Evolutionary conservation across 257 asterid species (phyloP).

Genomic region (Henckelia pumila): DNA sequence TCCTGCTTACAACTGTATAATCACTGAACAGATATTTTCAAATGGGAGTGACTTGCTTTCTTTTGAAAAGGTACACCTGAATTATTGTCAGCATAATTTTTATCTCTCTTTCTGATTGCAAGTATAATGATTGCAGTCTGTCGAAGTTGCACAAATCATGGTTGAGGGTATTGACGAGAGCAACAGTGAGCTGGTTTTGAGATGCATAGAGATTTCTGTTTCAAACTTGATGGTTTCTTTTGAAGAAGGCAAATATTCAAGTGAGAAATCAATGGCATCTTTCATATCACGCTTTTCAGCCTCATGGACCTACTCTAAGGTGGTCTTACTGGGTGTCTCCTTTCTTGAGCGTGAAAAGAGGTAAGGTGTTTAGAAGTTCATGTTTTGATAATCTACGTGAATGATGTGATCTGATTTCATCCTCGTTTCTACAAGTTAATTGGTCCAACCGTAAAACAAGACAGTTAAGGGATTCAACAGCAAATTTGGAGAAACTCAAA

Average conservation of each 20-base stretch:
- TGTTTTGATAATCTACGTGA: no score
- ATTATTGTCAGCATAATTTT: constrained; percentile 5
- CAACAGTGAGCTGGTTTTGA: constrained; percentile 54
- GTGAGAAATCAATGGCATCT: constrained; percentile 42
- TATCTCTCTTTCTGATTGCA: constrained; percentile 19
- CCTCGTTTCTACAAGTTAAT: neutral
- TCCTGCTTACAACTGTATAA: constrained; percentile 76
- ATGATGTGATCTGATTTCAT: neutral
- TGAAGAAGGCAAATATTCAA: constrained; percentile 40
- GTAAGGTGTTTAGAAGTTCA: constrained; percentile 34
- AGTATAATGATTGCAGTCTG: constrained; percentile 52
- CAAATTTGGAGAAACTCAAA: no score
- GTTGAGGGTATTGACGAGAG: constrained; percentile 69
- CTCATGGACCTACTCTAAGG: constrained; percentile 85
- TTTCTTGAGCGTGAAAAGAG: constrained; percentile 82
- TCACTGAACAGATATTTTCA: constrained; percentile 57
- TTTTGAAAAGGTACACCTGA: constrained; percentile 74
- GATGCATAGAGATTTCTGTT: constrained; percentile 67
- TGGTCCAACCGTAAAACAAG: neutral
- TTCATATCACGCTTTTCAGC: constrained; percentile 67
- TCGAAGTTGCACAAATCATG: constrained; percentile 86
- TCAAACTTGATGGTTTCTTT: constrained; percentile 42
- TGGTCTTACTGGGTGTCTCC: constrained; percentile 81
- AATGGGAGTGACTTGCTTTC: constrained; percentile 63
- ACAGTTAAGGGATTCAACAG: no score